These are phyloP conservation scores for Naganishia vishniacii DNA, from an alignment of 768 basidiomycete species.

Conservation along the genomic window DNA sequence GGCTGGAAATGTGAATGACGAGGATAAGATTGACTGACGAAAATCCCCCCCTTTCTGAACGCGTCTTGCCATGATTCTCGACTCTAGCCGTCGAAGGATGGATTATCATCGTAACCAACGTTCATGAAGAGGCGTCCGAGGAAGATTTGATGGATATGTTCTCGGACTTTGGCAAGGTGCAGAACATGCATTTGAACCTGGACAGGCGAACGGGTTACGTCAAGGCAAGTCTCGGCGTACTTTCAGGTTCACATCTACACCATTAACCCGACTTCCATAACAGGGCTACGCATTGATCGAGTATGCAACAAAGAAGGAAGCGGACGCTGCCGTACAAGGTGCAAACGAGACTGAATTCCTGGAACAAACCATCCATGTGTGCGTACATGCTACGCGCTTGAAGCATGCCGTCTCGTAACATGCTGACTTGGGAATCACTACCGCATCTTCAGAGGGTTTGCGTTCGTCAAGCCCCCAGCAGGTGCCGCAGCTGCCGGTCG, in stretches of 20 bases:
- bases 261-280: background rate
- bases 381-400: background rate
- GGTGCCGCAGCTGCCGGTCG: constrained; percentile 24
- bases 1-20: background rate
- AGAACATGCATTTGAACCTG: constrained; percentile 93
- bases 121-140: constrained; percentile 97
- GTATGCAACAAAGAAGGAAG: constrained; percentile 91
- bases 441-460: constrained; percentile 61
- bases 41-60: background rate
- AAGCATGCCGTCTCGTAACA: too few relatives aligned
- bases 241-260: too few relatives aligned
- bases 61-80: background rate
- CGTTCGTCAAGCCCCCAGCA: constrained; percentile 72
- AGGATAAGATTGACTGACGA: background rate
- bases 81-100: constrained; percentile 88
- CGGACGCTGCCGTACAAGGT: constrained; percentile 85
- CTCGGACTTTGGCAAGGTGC: constrained; percentile 92
- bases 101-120: constrained; percentile 93
- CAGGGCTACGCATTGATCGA: constrained; percentile 98
- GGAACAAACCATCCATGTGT: constrained; percentile 73
- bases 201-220: constrained; percentile 97
- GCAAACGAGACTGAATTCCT: constrained; percentile 76
- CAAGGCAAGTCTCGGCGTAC: constrained; percentile 59
- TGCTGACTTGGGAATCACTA: background rate
- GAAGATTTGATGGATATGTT: constrained; percentile 96